Percentiles rank a stretch among this genome's conserved stretches.
These are phyloP conservation scores for Lipomyces kockii DNA, from an alignment of 805 yeast genomes.

Conservation along the genomic window DNA sequence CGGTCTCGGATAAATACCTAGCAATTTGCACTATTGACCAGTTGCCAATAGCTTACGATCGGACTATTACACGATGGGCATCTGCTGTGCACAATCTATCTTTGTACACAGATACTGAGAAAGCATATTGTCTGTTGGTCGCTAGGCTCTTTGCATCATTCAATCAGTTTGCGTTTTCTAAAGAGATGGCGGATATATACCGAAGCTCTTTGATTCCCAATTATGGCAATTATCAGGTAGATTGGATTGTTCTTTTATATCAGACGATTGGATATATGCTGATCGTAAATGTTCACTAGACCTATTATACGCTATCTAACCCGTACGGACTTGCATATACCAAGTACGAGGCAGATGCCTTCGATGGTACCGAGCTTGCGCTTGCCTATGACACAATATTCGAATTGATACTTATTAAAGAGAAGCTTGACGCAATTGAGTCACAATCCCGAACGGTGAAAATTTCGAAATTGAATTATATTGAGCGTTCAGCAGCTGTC, in stretches of 20 bases:
- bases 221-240: slow-evolving; percentile 24
- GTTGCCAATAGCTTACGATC: slow-evolving; percentile 3
- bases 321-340: slow-evolving; percentile 18
- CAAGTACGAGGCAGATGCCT: background rate
- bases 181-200: slow-evolving; percentile 9
- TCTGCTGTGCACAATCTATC: background rate
- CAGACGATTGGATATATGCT: background rate
- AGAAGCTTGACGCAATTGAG: background rate
- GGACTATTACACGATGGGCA: slow-evolving; percentile 19
- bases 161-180: slow-evolving; percentile 11
- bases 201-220: background rate
- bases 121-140: background rate
- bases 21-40: slow-evolving; percentile 18
- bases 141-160: slow-evolving; percentile 2
- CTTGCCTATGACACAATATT: slow-evolving; percentile 11
- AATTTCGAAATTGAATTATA: slow-evolving; percentile 13
- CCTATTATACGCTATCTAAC: slow-evolving; percentile 15
- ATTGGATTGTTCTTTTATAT: background rate
- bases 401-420: slow-evolving; percentile 4
- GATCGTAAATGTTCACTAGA: background rate
- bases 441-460: slow-evolving; percentile 13
- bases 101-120: slow-evolving; percentile 6
- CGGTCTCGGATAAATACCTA: slow-evolving; percentile 1
- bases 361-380: background rate
- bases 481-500: slow-evolving; percentile 21